Evolutionary conservation across 148 eudicot species (phyloP), one percentile per base, ranked within the genome.

Genomic region (Silene conica): DNA sequence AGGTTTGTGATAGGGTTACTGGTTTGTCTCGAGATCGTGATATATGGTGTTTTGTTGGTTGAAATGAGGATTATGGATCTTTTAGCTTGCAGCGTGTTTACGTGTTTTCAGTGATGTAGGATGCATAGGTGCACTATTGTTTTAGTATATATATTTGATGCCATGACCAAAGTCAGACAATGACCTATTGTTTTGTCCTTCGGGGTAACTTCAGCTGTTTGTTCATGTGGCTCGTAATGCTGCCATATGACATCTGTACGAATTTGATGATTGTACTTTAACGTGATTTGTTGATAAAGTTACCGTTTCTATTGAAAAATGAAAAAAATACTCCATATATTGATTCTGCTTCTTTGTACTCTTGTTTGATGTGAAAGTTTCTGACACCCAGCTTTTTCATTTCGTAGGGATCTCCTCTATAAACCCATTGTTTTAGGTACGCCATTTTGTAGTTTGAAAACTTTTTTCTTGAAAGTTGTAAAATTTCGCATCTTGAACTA

Each of bases 381-480:
- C 72, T 80, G 56, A 80, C 52, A 9, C 60, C 56, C 31, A 63
- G 22, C 48, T 18, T 45, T 41, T 38, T 72, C 23, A 62, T 73
- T 67, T 82, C 82, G 80, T 86, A 90, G 96, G 79, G 96, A 90
- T 78, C 83, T 90, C 62, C 85, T 90, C 18, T 90, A 86, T 80
- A 90, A 90, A 83, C 96, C 96, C 8, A 72, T 90, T 70, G 96
- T 85, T 52, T 77, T 90, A 71, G 90, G 96, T 88, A 83, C 58
- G 71, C 0, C 22, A 6, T 72, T 71, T 62, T 20, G 8, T 25
- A 43, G 8, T 54, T 28, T 46, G 22, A 56, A 76, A 22, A 41
- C 55, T 13, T 10, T 50, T 38, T 15, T 23, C 59, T 50, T 52
- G 43, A 52, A 26, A 22, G n/a, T 16, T 56, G 45, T 66, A 23